phyloP scores from a whole-genome alignment of 306 rosid species.

The Prunus kanzakura region DNA sequence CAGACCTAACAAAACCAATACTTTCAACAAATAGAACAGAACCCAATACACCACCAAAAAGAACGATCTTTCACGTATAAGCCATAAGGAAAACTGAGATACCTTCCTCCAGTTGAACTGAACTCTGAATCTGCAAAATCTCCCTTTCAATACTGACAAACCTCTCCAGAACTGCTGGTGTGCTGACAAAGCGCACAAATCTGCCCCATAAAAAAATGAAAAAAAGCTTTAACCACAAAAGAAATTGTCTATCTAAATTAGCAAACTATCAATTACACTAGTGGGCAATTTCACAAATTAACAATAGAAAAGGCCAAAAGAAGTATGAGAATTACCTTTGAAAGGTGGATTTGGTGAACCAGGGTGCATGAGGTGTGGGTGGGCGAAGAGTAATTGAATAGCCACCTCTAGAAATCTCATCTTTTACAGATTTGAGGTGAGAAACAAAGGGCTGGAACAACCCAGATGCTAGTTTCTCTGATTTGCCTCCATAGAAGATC shows the following conservation, averaged over 20 bases:
- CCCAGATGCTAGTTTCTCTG: constrained; percentile 66
- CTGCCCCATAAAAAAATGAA: constrained; percentile 17
- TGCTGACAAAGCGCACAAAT: constrained; percentile 73
- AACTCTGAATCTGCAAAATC: constrained; percentile 56
- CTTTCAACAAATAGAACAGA: not conserved
- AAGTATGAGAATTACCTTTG: constrained; percentile 41
- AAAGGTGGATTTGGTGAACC: constrained; percentile 63
- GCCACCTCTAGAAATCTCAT: constrained; percentile 71
- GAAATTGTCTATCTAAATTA: not conserved
- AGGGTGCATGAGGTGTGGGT: constrained; percentile 30
- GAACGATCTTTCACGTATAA: not conserved
- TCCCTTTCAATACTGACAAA: constrained; percentile 59
- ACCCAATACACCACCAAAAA: not conserved
- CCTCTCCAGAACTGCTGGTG: constrained; percentile 69
- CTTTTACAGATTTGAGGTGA: constrained; percentile 50
- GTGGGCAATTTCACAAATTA: not conserved
- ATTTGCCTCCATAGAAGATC: constrained; percentile 40
- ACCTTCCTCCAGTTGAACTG: constrained; percentile 44
- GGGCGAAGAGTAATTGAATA: constrained; percentile 64
- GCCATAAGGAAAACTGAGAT: not conserved
- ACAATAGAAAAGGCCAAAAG: not conserved
- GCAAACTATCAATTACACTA: not conserved
- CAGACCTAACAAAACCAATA: not conserved
- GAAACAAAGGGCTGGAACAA: constrained; percentile 55
- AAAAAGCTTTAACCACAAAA: not conserved